Percentiles rank a stretch among this genome's conserved stretches.
phyloP scores from a whole-genome alignment of 73 alveolate species.

The Paramecium pentaurelia region DNA sequence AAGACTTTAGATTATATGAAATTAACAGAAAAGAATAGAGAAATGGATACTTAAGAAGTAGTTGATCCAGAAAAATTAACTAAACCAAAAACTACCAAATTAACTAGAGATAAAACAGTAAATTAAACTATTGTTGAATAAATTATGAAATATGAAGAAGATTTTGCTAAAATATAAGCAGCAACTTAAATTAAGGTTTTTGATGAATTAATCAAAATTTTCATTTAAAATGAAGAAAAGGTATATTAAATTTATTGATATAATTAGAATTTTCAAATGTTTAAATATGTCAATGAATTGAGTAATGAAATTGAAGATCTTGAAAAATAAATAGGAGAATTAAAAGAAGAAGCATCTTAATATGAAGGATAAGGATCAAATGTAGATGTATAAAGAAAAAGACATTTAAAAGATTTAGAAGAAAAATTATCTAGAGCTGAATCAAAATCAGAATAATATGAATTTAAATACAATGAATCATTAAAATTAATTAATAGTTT shows the following conservation, averaged over 20 bases:
- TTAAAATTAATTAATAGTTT: neutral
- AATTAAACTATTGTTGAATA: slow-evolving; percentile 62
- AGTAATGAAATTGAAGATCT: slow-evolving; percentile 82
- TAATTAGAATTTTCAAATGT: slow-evolving; percentile 57
- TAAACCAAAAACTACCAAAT: slow-evolving; percentile 35
- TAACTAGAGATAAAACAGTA: slow-evolving; percentile 66
- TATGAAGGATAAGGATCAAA: slow-evolving; percentile 22
- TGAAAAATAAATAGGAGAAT: slow-evolving; percentile 75
- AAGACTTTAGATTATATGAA: slow-evolving; percentile 54
- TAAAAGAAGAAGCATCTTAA: slow-evolving; percentile 60
- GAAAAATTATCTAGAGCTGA: slow-evolving; percentile 72
- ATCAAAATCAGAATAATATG: slow-evolving; percentile 78
- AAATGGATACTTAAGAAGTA: neutral
- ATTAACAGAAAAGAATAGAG: slow-evolving; percentile 67
- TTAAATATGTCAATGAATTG: slow-evolving; percentile 82
- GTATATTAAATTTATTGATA: neutral
- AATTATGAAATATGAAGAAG: slow-evolving; percentile 86
- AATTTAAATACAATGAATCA: slow-evolving; percentile 73
- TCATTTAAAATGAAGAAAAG: slow-evolving; percentile 81
- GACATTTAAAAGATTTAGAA: slow-evolving; percentile 64
- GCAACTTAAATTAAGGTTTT: slow-evolving; percentile 87
- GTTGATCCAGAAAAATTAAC: slow-evolving; percentile 55
- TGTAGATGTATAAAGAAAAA: slow-evolving; percentile 61
- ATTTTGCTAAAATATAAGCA: slow-evolving; percentile 86
- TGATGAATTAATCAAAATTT: slow-evolving; percentile 77